Evolutionary conservation across 2,329 filamentous ascomycete genomes (phyloP).

Genomic region (Monilinia aucupariae): DNA sequence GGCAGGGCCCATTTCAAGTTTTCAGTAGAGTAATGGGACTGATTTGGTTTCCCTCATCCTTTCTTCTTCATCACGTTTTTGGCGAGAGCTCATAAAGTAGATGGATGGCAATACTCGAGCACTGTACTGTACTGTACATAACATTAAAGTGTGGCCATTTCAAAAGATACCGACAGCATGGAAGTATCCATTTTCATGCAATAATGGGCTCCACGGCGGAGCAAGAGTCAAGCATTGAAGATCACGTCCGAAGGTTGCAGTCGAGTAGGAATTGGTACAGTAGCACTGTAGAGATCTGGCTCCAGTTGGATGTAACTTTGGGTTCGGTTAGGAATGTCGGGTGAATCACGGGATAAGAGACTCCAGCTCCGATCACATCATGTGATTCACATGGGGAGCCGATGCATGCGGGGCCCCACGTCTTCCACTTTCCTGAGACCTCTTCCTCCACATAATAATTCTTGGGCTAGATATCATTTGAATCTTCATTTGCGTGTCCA

Average conservation of each 20-base stretch:
- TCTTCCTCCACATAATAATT: not conserved
- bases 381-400: not conserved
- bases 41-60: not conserved
- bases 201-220: not conserved
- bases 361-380: not conserved
- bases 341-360: not conserved
- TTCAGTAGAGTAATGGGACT: too few species aligned
- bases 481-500: not conserved
- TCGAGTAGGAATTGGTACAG: not conserved
- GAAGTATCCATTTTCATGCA: constrained; percentile 10
- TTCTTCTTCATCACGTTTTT: not conserved
- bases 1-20: not conserved
- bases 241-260: constrained; percentile 4
- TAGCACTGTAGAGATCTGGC: not conserved
- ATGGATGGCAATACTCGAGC: not conserved
- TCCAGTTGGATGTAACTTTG: constrained; percentile 4
- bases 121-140: too few species aligned
- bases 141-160: not conserved
- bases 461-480: not conserved
- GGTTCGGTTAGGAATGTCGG: not conserved
- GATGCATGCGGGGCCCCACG: constrained; percentile 10
- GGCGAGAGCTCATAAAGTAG: not conserved
- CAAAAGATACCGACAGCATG: not conserved
- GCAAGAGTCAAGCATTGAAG: constrained; percentile 3
- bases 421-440: not conserved